These are phyloP conservation scores for Anthracocystis panici-leucophaei DNA, from an alignment of 1,284 basidiomycete genomes.

Conservation along the genomic window DNA sequence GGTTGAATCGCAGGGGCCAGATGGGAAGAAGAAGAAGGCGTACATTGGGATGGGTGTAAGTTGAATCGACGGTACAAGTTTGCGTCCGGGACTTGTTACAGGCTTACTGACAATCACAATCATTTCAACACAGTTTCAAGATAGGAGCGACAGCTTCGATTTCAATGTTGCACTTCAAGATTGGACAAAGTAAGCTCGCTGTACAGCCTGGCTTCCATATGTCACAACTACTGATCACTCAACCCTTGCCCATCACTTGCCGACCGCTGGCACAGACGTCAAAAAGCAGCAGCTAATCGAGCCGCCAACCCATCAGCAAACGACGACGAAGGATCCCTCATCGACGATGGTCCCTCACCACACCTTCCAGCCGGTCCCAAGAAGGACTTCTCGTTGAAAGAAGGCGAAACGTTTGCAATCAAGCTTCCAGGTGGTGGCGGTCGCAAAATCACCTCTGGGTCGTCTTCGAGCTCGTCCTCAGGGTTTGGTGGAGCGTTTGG, in stretches of 20 bases:
- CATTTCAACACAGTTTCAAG: constrained; percentile 55
- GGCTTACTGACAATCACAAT: neutral
- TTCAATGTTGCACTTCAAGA: constrained; percentile 82
- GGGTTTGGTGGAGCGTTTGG: constrained; percentile 31
- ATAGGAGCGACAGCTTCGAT: constrained; percentile 65
- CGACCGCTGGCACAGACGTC: constrained; percentile 39
- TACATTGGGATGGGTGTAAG: constrained; percentile 68
- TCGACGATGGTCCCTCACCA: constrained; percentile 57
- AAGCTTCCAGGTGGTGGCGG: constrained; percentile 54
- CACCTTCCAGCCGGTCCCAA: constrained; percentile 76
- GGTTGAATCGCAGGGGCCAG: constrained; percentile 73
- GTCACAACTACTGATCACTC: neutral
- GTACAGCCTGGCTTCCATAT: neutral
- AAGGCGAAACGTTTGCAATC: constrained; percentile 88
- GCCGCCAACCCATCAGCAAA: constrained; percentile 24
- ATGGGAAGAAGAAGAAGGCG: constrained; percentile 59
- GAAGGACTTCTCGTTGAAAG: constrained; percentile 94
- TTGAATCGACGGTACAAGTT: neutral
- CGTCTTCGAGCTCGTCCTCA: constrained; percentile 22
- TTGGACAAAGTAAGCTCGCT: constrained; percentile 81
- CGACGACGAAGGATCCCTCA: constrained; percentile 9
- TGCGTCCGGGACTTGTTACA: neutral
- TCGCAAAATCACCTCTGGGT: constrained; percentile 40
- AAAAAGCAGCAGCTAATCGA: constrained; percentile 47
- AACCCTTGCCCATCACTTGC: neutral